Base-by-base conservation (phyloP, 2,329 filamentous ascomycete species). In the Lecanicillium sp. region DNA sequence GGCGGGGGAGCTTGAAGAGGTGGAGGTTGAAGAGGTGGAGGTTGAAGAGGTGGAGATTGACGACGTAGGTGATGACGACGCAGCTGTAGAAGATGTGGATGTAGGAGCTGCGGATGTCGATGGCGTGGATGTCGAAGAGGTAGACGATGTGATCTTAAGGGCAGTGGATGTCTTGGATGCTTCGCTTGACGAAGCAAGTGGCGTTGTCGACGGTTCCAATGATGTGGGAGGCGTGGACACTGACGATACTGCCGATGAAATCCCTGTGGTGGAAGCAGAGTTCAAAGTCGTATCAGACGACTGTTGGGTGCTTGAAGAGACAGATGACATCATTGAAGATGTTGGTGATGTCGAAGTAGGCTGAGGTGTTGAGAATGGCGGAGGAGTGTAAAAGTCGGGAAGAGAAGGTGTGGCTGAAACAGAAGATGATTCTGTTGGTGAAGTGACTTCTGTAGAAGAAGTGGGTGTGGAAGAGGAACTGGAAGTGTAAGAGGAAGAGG, bases 391-490 rank as follows among this genome's bases (percentile, higher is more conserved):
- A 11, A 25, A 25, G 22, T 25, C 22, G 22, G 22, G 5, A 30
- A 13, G 6, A 30, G 29, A 30, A n/a, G 29, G 29, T 14, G 29
- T 30, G 6, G 29, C 6, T 30, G 14, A n/a, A 13, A 6, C 7
- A 30, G 29, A 30, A 5, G 29, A 14, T 30, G 29, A 56, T 30
- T 6, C n/a, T 5, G 29, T 30, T 13, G 29, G n/a, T 8, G 29
- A 15, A 7, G 29, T 30, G 6, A 30, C 7, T 13, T 13, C 14
- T 6, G 29, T 14, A 8, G 29, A 30, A 13, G 29, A 30, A 13
- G 29, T 30, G 6, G 29, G n/a, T 15, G 6, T 14, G 6, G n/a
- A n/a, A n/a, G n/a, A n/a, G n/a, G n/a, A n/a, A n/a, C n/a, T n/a
- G n/a, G n/a, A n/a, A n/a, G n/a, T n/a, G n/a, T n/a, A n/a, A n/a